Base-by-base conservation (phyloP, 345 rosid species). In the Sonneratia caseolaris region DNA sequence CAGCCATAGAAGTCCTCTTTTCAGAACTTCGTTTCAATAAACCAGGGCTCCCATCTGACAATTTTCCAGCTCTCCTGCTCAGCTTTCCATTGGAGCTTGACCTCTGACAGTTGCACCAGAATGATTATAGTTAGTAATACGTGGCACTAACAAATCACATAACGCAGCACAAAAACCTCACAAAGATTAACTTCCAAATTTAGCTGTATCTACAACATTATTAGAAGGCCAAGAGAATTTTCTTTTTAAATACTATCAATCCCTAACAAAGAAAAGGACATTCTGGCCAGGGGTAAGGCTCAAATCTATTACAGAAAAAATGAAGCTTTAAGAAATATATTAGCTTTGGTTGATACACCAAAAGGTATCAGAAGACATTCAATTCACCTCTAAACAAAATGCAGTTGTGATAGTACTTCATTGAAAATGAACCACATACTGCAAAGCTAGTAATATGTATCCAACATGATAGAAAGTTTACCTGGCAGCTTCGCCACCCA, bases 1-100 rank as follows among this genome's bases (percentile, higher is more conserved):
- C 78, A 68, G 81, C 73, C 64, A 83, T 74, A n/a, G 95, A 86
- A 73, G 32, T 75, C 70, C 81, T 87, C 86, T 82, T 89, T 61
- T 86, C 95, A 79, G 87, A 82, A 75, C 80, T 82, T 68, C 84
- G 81, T 78, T 86, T 84, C 18, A 86, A 81, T 53, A 83, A 82
- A 74, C 85, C 55, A 22, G 78, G 76, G 84, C 76, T 80, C 64
- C 81, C 80, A 66, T 77, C 74, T 53, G 84, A 69, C 62, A 81
- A 75, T 68, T 79, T 79, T 75, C 74, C 79, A 71, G 83, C 81
- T 74, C 86, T 81, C 76, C 86, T 76, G 74, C 78, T 77, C 21
- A 64, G 69, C 80, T 89, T 85, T 56, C 86, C 84, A 73, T 80
- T 87, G 24, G 80, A 73, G 65, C 72, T 49, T 68, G 84, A 82